These are phyloP conservation scores for Chaetomidium leptoderma DNA, from an alignment of 495 filamentous ascomycete genomes.

Conservation along the genomic window DNA sequence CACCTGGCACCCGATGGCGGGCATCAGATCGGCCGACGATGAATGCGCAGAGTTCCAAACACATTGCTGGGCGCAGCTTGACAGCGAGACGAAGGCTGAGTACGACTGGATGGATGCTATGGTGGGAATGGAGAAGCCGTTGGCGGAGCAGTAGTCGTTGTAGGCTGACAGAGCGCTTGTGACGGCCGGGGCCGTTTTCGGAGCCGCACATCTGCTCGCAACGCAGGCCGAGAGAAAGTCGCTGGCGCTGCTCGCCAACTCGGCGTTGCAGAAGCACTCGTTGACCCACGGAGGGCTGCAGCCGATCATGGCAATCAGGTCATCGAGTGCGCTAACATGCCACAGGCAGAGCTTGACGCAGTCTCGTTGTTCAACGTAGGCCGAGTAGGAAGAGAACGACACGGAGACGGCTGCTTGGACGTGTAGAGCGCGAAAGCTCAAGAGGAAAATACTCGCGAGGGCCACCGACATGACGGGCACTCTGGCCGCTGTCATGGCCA, in stretches of 20 bases:
- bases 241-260: too few species aligned
- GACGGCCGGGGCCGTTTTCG: too few species aligned
- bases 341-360: conserved; percentile 19
- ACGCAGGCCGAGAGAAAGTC: too few species aligned
- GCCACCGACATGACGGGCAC: too few species aligned
- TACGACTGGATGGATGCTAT: conserved; percentile 11
- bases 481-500: too few species aligned
- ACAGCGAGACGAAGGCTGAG: neutral
- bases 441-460: too few species aligned
- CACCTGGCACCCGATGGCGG: too few species aligned
- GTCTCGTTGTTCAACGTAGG: conserved; percentile 9
- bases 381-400: conserved; percentile 3
- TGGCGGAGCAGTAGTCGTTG: conserved; percentile 12
- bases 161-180: too few species aligned
- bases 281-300: too few species aligned
- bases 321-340: neutral
- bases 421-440: neutral
- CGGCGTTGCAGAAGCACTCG: too few species aligned
- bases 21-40: conserved; percentile 6
- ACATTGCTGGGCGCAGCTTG: conserved; percentile 5
- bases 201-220: too few species aligned
- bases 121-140: conserved; percentile 10
- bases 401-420: neutral
- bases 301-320: conserved; percentile 6
- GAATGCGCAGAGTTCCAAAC: conserved; percentile 7